Evolutionary conservation across 495 filamentous ascomycete species (phyloP), one percentile per base, ranked within the genome.

Genomic region (Halenospora varia): DNA sequence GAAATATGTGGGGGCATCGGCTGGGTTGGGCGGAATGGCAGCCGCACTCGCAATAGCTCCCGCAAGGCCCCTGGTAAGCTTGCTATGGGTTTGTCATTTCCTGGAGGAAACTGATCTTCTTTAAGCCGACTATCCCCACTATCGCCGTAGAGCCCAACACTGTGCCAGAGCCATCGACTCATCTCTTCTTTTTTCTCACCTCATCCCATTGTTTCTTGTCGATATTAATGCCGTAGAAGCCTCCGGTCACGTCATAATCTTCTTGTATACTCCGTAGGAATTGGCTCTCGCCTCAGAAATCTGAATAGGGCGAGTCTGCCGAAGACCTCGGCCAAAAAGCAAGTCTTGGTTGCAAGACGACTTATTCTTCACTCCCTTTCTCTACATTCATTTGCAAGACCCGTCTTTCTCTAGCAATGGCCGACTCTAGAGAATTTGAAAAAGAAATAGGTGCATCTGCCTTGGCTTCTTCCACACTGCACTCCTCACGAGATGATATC

Each of bases 381-480:
- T n/a, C n/a, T n/a, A n/a, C n/a, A n/a, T n/a, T n/a, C n/a, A n/a
- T n/a, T n/a, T n/a, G n/a, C n/a, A n/a, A n/a, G n/a, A n/a, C n/a
- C n/a, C n/a, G n/a, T n/a, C n/a, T n/a, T n/a, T n/a, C n/a, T n/a
- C n/a, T n/a, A 17, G 29, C 22, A 8, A 55, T 55, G 53, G 22
- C 40, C 6, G 41, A 56, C 26, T 49, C 35, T 41, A 26, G 24
- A 29, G 57, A 61, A 22, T 15, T 45, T n/a, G 51, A 65, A 23
- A 61, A 59, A 23, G 55, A 46, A 46, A 61, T 26, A 39, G 23
- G 10, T 49, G 10, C 18, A 2, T 52, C 48, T 23, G 19, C 29
- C 8, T 29, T 29, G 56, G 29, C 11, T 39, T 23, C 17, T 15
- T 47, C 56, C n/a, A 15, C 39, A 15, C 6, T 17, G 0, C 20